Conservation (phyloP, 2,329 filamentous ascomycete species). For the Claviceps citrina region DNA sequence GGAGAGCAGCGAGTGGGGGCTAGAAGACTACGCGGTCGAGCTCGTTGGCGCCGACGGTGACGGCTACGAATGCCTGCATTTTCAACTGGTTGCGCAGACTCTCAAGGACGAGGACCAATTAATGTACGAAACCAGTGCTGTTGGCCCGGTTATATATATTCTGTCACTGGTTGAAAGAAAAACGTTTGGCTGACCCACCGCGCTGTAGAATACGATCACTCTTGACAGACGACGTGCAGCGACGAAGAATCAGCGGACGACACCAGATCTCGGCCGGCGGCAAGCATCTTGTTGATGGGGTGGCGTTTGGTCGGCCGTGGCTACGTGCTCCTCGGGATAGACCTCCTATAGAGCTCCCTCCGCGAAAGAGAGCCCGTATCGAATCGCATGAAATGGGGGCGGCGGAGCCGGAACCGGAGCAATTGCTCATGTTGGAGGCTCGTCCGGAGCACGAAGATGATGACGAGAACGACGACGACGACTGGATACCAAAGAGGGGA, state of each 20-base stretch:
- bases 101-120: conserved; percentile 76
- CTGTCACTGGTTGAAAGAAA: neutral
- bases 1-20: conserved; percentile 65
- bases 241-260: conserved; percentile 58
- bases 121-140: conserved; percentile 37
- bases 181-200: neutral
- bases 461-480: conserved; percentile 17
- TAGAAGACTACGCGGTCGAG: conserved; percentile 83
- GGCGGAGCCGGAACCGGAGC: conserved; percentile 7
- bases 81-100: conserved; percentile 52
- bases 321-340: conserved; percentile 43
- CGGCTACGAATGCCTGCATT: conserved; percentile 79
- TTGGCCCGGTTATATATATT: no score
- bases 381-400: conserved; percentile 21
- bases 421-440: conserved; percentile 19
- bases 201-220: conserved; percentile 57
- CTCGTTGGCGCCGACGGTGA: conserved; percentile 38
- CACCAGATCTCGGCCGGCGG: conserved; percentile 69
- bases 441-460: conserved; percentile 19
- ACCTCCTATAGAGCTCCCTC: conserved; percentile 55
- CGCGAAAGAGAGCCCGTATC: conserved; percentile 51
- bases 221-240: conserved; percentile 56
- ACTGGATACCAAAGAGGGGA: conserved; percentile 5
- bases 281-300: conserved; percentile 67
- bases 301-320: conserved; percentile 65